Base-by-base conservation (phyloP, 805 yeast genomes). In the Lipomyces lipofer region DNA sequence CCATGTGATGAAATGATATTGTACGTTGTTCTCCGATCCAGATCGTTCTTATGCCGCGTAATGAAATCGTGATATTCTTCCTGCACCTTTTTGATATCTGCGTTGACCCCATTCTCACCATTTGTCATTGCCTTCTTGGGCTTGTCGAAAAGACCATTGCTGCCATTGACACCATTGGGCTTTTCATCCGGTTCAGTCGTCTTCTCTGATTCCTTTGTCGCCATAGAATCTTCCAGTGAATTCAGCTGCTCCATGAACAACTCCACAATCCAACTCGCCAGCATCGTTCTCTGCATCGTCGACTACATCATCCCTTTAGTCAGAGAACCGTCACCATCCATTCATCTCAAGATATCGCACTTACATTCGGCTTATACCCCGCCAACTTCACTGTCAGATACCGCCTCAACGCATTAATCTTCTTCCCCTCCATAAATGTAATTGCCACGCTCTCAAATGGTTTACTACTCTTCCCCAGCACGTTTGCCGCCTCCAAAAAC, bases 381-480 rank as follows among this genome's bases (percentile, higher is more conserved):
- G 46, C 60, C 24, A 85, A 65, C 58, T 80, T 82, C 2, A 68
- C 64, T 0, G 64, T 58, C 15, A 84, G 66, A 62, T 78, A 82
- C n/a, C 67, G 67, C 48, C 78, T 67, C 35, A 85, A 64, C 0
- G 84, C 76, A 4, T 73, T 73, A 6, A 66, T 63, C 30, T 77
- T 67, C 8, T 74, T 66, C 2, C 63, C 53, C 4, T 80, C 78
- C 58, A 85, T 63, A 40, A 85, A 75, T 39, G 68, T 74, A 35
- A 88, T 69, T 1, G 92, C 82, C 4, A 85, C 78, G 10, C 81
- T 76, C 59, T 89, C 96, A 65, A 89, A 78, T 0, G 89, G 82
- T 49, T 78, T 82, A 6, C 81, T 73, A 57, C 87, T 84, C 21
- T 71, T 63, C 0, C 94, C 95, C 48, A 83, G 77, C 0, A 77